phyloP scores from a whole-genome alignment of 257 asterid species.

The Fraxinus pennsylvanica region DNA sequence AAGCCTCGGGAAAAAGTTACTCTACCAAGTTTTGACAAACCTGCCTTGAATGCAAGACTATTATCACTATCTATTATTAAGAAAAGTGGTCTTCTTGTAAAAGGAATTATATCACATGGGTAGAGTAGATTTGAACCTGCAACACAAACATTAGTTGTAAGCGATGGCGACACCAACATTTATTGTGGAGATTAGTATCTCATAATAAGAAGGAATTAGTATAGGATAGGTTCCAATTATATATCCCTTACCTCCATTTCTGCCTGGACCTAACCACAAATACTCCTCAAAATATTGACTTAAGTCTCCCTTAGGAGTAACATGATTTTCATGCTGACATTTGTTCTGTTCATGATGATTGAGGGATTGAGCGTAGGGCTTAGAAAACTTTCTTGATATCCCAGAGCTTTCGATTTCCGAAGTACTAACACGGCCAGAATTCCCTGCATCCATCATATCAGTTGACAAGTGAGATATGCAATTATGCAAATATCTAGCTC shows the following conservation, averaged over 20 bases:
- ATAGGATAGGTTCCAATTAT: conserved; percentile 24
- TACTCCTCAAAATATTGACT: conserved; percentile 57
- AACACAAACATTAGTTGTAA: conserved; percentile 29
- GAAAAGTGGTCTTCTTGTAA: conserved; percentile 91
- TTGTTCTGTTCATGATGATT: conserved; percentile 48
- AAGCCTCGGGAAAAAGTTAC: conserved; percentile 25
- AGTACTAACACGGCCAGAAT: conserved; percentile 42
- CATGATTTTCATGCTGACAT: conserved; percentile 50
- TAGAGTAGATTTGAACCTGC: conserved; percentile 79
- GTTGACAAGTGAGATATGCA: conserved; percentile 14
- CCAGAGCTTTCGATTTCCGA: conserved; percentile 53
- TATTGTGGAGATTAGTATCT: conserved; percentile 20
- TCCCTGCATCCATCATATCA: conserved; percentile 50
- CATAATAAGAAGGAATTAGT: conserved; percentile 20
- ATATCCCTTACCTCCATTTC: conserved; percentile 65
- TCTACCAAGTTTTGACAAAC: conserved; percentile 82
- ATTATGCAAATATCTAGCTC: conserved; percentile 23
- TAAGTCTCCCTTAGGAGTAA: conserved; percentile 42
- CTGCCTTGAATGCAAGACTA: conserved; percentile 99
- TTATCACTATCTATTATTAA: conserved; percentile 84
- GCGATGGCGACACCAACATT: conserved; percentile 24
- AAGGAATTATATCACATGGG: conserved; percentile 92
- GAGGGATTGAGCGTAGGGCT: conserved; percentile 39
- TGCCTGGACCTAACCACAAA: conserved; percentile 75
- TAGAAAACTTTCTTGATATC: conserved; percentile 49